These are phyloP conservation scores for Fusarium sp. DNA, from an alignment of 2,329 filamentous ascomycete genomes.

Conservation along the genomic window DNA sequence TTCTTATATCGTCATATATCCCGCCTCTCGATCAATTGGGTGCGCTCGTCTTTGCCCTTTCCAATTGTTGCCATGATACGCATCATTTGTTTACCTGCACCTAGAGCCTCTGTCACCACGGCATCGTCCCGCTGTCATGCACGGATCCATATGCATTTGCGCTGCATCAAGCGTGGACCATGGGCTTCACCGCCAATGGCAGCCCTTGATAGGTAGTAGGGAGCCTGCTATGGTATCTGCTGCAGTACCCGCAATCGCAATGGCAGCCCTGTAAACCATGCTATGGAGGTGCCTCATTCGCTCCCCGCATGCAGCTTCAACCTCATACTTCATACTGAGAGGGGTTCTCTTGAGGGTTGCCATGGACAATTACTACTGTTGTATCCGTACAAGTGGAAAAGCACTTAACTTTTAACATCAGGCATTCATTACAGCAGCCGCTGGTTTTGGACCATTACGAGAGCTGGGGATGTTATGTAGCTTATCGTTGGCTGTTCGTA, in stretches of 20 bases:
- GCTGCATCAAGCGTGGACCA: constrained; percentile 35
- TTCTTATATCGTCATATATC: constrained; percentile 26
- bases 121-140: constrained; percentile 44
- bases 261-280: constrained; percentile 11
- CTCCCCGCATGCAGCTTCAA: constrained; percentile 20
- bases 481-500: not conserved
- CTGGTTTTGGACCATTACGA: constrained; percentile 3
- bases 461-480: not conserved
- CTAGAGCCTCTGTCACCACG: constrained; percentile 45
- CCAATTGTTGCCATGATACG: constrained; percentile 42
- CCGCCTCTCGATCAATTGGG: too few relatives aligned
- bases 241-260: constrained; percentile 29
- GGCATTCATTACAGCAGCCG: constrained; percentile 20
- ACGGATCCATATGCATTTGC: constrained; percentile 9
- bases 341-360: constrained; percentile 3
- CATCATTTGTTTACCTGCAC: constrained; percentile 48
- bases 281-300: constrained; percentile 17
- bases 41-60: constrained; percentile 10
- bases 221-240: constrained; percentile 16
- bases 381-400: too few relatives aligned
- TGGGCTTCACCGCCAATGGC: constrained; percentile 40
- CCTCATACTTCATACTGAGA: not conserved
- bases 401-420: not conserved
- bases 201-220: constrained; percentile 8
- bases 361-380: constrained; percentile 16